Conservation (phyloP, 2,329 filamentous ascomycete genomes). For the Penicillium palitans region DNA sequence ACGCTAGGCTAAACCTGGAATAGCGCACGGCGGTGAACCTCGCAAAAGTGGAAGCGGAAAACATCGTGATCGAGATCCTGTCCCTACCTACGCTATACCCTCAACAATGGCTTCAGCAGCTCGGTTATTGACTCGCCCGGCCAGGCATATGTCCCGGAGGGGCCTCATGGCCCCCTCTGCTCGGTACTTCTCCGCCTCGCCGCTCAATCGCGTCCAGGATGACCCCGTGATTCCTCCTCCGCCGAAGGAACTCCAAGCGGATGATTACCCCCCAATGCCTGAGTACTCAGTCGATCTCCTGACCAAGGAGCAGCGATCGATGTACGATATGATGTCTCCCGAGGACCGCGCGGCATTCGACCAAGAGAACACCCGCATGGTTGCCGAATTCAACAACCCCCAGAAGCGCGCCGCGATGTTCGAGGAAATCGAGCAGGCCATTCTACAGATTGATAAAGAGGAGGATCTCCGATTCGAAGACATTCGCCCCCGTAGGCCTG, state of each 20-base stretch:
- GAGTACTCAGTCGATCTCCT: conserved; percentile 42
- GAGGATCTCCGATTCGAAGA: conserved; percentile 34
- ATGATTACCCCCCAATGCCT: conserved; percentile 32
- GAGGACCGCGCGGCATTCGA: conserved; percentile 41
- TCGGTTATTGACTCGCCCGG: conserved; percentile 41
- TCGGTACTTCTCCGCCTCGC: conserved; percentile 40
- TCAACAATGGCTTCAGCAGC: conserved; percentile 43
- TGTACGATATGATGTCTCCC: conserved; percentile 42
- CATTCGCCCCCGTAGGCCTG: conserved; percentile 25
- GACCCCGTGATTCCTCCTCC: conserved; percentile 35
- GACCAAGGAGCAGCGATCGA: conserved; percentile 35
- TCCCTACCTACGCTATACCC: conserved; percentile 17
- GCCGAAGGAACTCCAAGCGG: conserved; percentile 30
- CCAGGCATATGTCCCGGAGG: conserved; percentile 35
- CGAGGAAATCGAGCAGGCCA: conserved; percentile 35
- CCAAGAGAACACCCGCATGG: conserved; percentile 36
- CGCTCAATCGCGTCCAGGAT: conserved; percentile 35
- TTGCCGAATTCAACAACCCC: conserved; percentile 42
- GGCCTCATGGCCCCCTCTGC: conserved; percentile 25
- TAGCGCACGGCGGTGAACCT: conserved; percentile 16
- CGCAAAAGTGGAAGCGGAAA: conserved; percentile 21
- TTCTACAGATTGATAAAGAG: conserved; percentile 35
- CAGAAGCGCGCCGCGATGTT: conserved; percentile 30
- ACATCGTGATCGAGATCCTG: conserved; percentile 19
- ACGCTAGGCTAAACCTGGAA: neutral